Base-by-base conservation (phyloP, 805 yeast species). In the Cyberlindnera galapagoensis region DNA sequence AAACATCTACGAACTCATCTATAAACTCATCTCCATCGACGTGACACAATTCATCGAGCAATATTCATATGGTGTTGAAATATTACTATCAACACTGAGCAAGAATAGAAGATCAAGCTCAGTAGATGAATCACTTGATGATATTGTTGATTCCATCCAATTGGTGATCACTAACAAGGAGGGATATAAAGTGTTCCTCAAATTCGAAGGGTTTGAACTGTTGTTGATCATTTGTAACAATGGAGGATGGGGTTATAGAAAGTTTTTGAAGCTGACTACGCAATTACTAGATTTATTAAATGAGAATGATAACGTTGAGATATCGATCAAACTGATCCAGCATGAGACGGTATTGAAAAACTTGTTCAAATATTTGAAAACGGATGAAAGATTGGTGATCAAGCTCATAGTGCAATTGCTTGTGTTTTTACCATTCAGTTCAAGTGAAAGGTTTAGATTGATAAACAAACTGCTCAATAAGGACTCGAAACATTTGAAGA, bases 401-500 rank as follows among this genome's bases (percentile, higher is more conserved):
- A 39, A 34, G 16, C 8, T 40, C 5, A 14, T 48, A 7, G 33
- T 18, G 2, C 39, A 34, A 30, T 26, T 46, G n/a, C 21, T 46
- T 21, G 35, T 39, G 4, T 29, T 42, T 10, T 26, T 48, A 14
- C 49, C 53, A 9, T 44, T 41, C 27, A 42, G 39, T 3, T 46
- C 51, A 1, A 37, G 37, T 20, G 48, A 48, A 24, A 36, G 53
- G 31, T 19, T 46, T n/a, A 34, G 53, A 31, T 39, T 48, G 21
- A 36, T 48, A 10, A 45, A 43, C 17, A 46, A 42, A 25, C 17
- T 48, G 2, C 22, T 39, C 27, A 9, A 24, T 9, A 47, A 47
- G 17, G 26, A 41, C 18, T 30, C 18, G 3, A 40, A 46, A 18
- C 33, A 38, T 17, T n/a, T 48, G 6, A 39, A 31, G 15, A 21